phyloP scores from a whole-genome alignment of 1,139 yeast genomes.

The Yamadazyma oceani region DNA sequence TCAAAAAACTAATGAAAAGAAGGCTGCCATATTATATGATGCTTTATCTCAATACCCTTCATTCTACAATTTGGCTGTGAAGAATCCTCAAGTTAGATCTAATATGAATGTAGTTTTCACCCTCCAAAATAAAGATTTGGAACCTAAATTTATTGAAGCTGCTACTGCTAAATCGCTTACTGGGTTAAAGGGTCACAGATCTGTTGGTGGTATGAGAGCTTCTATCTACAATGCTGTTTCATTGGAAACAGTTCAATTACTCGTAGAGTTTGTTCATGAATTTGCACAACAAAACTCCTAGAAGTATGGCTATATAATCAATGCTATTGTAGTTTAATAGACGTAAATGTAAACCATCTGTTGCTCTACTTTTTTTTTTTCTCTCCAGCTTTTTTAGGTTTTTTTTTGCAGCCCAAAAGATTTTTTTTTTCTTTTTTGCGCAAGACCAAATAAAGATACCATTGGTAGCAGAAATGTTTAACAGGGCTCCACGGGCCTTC shows the following conservation, averaged over 20 bases:
- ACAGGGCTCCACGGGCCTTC: too few relatives aligned
- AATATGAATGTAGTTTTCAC: slow-evolving; percentile 94
- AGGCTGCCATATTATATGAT: slow-evolving; percentile 61
- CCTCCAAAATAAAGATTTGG: slow-evolving; percentile 59
- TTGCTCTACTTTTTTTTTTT: too few relatives aligned
- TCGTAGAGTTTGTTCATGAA: slow-evolving; percentile 58
- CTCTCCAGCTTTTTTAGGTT: too few relatives aligned
- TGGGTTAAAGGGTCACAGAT: slow-evolving; percentile 93
- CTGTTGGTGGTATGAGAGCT: slow-evolving; percentile 96
- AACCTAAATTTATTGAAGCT: slow-evolving; percentile 62
- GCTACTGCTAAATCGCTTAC: slow-evolving; percentile 51
- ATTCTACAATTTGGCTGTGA: slow-evolving; percentile 68
- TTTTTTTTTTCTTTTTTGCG: too few relatives aligned
- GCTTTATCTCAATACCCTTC: slow-evolving; percentile 66
- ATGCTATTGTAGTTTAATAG: too few relatives aligned
- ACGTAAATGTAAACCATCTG: too few relatives aligned
- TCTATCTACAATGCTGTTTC: slow-evolving; percentile 88
- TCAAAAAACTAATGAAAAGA: slow-evolving; percentile 55
- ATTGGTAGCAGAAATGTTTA: too few relatives aligned
- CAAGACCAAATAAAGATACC: too few relatives aligned
- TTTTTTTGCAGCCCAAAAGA: too few relatives aligned
- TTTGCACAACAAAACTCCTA: slow-evolving; percentile 53
- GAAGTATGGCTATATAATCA: too few relatives aligned
- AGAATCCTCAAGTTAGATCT: slow-evolving; percentile 58
- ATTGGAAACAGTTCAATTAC: slow-evolving; percentile 57